Evolutionary conservation across 164 flowering plant species (phyloP).

Genomic region (Chimonanthus salicifolius): DNA sequence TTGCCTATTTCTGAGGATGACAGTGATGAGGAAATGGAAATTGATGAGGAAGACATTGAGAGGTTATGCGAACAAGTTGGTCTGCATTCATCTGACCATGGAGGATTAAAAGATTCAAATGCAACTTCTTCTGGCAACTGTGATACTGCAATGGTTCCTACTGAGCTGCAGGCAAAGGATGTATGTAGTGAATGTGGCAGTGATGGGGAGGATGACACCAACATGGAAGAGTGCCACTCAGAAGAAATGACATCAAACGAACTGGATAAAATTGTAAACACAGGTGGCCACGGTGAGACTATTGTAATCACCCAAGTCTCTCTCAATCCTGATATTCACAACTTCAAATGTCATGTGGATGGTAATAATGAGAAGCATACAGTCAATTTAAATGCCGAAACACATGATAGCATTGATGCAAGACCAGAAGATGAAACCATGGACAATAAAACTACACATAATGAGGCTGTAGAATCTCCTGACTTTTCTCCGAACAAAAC

Average conservation of each 20-base stretch:
- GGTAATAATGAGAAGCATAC: slow-evolving; percentile 3
- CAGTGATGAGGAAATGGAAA: slow-evolving; percentile 95
- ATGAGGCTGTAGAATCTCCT: slow-evolving; percentile 12
- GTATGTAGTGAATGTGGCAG: slow-evolving; percentile 4
- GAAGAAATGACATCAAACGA: slow-evolving; percentile 22
- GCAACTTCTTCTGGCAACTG: not conserved
- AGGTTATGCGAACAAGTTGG: slow-evolving; percentile 35
- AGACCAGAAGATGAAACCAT: slow-evolving; percentile 12
- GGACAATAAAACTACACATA: slow-evolving; percentile 3
- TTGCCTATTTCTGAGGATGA: slow-evolving; percentile 70
- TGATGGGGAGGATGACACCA: slow-evolving; percentile 51
- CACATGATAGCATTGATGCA: slow-evolving; percentile 7
- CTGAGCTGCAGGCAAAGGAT: not conserved
- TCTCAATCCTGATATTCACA: not conserved
- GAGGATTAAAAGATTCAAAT: not conserved
- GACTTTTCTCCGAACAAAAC: slow-evolving; percentile 8
- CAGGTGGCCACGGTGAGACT: slow-evolving; percentile 13
- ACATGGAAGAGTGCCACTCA: slow-evolving; percentile 52
- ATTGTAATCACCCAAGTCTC: not conserved
- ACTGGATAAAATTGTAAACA: slow-evolving; percentile 21
- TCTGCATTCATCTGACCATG: slow-evolving; percentile 17
- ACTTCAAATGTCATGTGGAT: not conserved
- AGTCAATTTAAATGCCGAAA: not conserved
- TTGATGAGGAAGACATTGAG: slow-evolving; percentile 78
- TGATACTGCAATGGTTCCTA: not conserved